These are phyloP conservation scores for Ascochyta rabiei DNA, from an alignment of 2,329 filamentous ascomycete species.

Conservation along the genomic window DNA sequence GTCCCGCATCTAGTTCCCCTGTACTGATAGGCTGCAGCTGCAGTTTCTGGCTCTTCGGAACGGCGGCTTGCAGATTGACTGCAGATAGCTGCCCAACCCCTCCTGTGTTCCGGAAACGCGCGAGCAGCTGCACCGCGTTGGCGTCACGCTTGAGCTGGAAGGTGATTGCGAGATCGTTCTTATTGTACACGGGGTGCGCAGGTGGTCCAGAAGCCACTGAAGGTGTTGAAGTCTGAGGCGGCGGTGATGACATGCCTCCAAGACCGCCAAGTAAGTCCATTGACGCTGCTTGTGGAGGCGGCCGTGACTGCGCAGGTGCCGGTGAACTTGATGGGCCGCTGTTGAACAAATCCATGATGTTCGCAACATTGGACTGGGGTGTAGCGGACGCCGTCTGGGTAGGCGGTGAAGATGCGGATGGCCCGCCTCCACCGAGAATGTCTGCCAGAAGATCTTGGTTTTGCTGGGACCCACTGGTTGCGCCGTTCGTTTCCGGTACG, in stretches of 20 bases:
- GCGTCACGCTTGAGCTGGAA: slow-evolving; percentile 84
- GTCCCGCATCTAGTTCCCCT: slow-evolving; percentile 74
- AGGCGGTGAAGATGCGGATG: slow-evolving; percentile 54
- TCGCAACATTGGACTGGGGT: slow-evolving; percentile 51
- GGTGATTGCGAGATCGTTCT: slow-evolving; percentile 80
- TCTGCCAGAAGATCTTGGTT: slow-evolving; percentile 89
- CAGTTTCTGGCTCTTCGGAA: slow-evolving; percentile 94
- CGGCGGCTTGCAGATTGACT: slow-evolving; percentile 89
- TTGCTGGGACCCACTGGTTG: slow-evolving; percentile 63
- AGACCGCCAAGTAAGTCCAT: slow-evolving; percentile 53
- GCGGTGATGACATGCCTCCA: slow-evolving; percentile 54
- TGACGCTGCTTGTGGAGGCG: slow-evolving; percentile 44
- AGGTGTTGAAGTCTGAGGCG: slow-evolving; percentile 53
- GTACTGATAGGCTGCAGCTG: slow-evolving; percentile 90
- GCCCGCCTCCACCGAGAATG: slow-evolving; percentile 77
- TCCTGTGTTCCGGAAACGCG: slow-evolving; percentile 81
- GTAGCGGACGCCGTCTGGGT: slow-evolving; percentile 48
- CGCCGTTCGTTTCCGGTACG: slow-evolving; percentile 60
- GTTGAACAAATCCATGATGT: slow-evolving; percentile 91
- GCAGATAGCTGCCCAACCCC: slow-evolving; percentile 69
- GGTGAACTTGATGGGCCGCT: slow-evolving; percentile 52
- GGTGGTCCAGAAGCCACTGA: slow-evolving; percentile 47
- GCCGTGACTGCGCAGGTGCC: slow-evolving; percentile 48
- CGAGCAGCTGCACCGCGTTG: slow-evolving; percentile 79
- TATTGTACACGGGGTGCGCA: slow-evolving; percentile 78